phyloP scores from a whole-genome alignment of 164 flowering plant genomes.

The Buxus sempervirens region DNA sequence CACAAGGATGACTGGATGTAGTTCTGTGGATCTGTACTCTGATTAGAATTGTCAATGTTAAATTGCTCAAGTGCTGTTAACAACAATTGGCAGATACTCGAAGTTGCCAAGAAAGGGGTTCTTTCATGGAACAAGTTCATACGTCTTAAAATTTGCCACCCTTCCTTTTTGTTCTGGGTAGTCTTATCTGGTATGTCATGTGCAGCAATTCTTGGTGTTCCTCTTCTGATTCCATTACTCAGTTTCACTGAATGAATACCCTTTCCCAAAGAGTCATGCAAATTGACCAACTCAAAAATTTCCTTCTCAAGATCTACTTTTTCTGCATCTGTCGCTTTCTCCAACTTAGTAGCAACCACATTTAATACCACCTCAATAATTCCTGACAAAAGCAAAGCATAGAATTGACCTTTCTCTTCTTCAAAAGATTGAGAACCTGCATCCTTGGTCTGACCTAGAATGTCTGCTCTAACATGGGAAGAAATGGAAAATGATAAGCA shows the following conservation, averaged over 20 bases:
- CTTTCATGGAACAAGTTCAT: slow-evolving; percentile 32
- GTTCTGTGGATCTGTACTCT: slow-evolving; percentile 35
- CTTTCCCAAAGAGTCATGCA: slow-evolving; percentile 49
- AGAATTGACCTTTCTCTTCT: slow-evolving; percentile 42
- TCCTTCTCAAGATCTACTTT: slow-evolving; percentile 59
- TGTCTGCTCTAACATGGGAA: slow-evolving; percentile 42
- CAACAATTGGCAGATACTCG: slow-evolving; percentile 54
- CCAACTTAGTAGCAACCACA: slow-evolving; percentile 46
- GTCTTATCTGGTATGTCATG: slow-evolving; percentile 24
- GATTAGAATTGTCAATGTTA: slow-evolving; percentile 17
- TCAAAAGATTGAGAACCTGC: slow-evolving; percentile 32
- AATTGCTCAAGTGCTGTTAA: slow-evolving; percentile 30
- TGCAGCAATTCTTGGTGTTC: slow-evolving; percentile 27
- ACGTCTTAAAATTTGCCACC: slow-evolving; percentile 21
- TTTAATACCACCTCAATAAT: slow-evolving; percentile 68
- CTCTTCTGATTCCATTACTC: slow-evolving; percentile 28
- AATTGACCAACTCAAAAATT: slow-evolving; percentile 44
- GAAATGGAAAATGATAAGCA: slow-evolving; percentile 13
- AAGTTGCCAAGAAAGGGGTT: slow-evolving; percentile 52
- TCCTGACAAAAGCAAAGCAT: slow-evolving; percentile 55
- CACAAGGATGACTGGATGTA: slow-evolving; percentile 35
- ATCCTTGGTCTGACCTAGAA: slow-evolving; percentile 38
- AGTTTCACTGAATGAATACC: slow-evolving; percentile 22
- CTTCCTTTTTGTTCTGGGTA: slow-evolving; percentile 19
- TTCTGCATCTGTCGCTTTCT: slow-evolving; percentile 44